phyloP scores from a whole-genome alignment of 306 rosid genomes.

The Geum urbanum region DNA sequence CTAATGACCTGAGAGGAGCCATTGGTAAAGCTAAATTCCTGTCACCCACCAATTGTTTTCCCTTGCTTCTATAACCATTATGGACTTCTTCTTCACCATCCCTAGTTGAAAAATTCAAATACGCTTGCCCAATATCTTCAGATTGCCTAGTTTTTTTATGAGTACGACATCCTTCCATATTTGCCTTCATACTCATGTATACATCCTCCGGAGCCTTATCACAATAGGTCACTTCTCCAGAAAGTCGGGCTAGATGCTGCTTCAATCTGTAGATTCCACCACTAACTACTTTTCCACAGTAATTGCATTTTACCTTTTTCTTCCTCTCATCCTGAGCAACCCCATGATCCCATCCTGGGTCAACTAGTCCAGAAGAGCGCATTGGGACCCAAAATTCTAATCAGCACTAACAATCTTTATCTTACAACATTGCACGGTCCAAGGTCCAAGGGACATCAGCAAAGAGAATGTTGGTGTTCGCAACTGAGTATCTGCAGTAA shows the following conservation, averaged over 20 bases:
- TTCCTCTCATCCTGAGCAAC: slow-evolving; percentile 90
- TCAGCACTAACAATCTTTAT: slow-evolving; percentile 8
- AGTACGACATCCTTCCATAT: slow-evolving; percentile 78
- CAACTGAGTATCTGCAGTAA: slow-evolving; percentile 3
- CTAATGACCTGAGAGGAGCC: slow-evolving; percentile 81
- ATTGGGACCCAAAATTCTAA: slow-evolving; percentile 48
- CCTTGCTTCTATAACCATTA: slow-evolving; percentile 67
- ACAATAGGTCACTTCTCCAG: slow-evolving; percentile 95
- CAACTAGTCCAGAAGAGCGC: slow-evolving; percentile 77
- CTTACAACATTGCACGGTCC: slow-evolving; percentile 24
- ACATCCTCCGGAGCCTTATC: slow-evolving; percentile 95
- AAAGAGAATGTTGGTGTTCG: background rate
- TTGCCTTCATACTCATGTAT: slow-evolving; percentile 79
- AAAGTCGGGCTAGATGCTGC: slow-evolving; percentile 97
- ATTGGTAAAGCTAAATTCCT: slow-evolving; percentile 47
- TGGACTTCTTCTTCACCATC: slow-evolving; percentile 71
- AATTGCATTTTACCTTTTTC: slow-evolving; percentile 95
- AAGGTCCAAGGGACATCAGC: background rate
- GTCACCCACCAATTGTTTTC: slow-evolving; percentile 69
- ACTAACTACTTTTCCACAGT: slow-evolving; percentile 93
- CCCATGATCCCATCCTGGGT: slow-evolving; percentile 99
- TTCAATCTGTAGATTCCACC: slow-evolving; percentile 95
- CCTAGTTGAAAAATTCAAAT: slow-evolving; percentile 61
- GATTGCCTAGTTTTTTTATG: slow-evolving; percentile 67
- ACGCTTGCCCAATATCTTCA: slow-evolving; percentile 56